Evolutionary conservation across 1,284 basidiomycete genomes (phyloP), one percentile per base, ranked within the genome.

Genomic region (Anthracocystis walkeri): DNA sequence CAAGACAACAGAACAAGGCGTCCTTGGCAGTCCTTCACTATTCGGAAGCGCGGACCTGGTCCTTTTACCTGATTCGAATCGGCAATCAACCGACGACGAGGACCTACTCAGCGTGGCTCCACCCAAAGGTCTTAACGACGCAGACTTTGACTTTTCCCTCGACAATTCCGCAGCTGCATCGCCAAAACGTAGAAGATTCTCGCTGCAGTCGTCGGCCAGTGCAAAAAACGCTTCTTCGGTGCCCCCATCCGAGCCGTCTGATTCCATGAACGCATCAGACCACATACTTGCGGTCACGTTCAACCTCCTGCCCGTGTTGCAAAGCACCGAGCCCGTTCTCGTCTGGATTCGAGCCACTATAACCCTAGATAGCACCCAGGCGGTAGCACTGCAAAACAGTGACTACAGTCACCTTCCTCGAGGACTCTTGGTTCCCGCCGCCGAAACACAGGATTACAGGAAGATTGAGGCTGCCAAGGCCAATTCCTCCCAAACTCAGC

Each of bases 131-230:
- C 50, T 77, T 38, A 25, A 70, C 11, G 63, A 77, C 42, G 40
- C 55, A 25, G 44, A 65, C 31, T 60, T 74, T 10, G 75, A 77
- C 46, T 68, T 68, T 44, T 77, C 75, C 1, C 53, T 77, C 29
- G 75, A 77, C 50, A 57, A 52, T 11, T 54, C 45, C 10, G 61
- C 58, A 12, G 49, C 50, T 8, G 21, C 65, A 14, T 35, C 58
- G 16, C 18, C n/a, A 21, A 67, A 74, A 55, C 57, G 51, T n/a
- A 33, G 71, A n/a, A 51, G 71, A 38, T 74, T 74, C 65, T 67
- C 71, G 25, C 35, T 74, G n/a, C 65, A 67, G 25, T 74, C 71
- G n/a, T 46, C 71, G 3, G 27, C 23, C 16, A 72, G 69, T 40
- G 45, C 35, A 16, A 61, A 45, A 25, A 21, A 27, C n/a, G 20